Evolutionary conservation across 768 basidiomycete genomes (phyloP).

Genomic region (Gyrodon lividus): DNA sequence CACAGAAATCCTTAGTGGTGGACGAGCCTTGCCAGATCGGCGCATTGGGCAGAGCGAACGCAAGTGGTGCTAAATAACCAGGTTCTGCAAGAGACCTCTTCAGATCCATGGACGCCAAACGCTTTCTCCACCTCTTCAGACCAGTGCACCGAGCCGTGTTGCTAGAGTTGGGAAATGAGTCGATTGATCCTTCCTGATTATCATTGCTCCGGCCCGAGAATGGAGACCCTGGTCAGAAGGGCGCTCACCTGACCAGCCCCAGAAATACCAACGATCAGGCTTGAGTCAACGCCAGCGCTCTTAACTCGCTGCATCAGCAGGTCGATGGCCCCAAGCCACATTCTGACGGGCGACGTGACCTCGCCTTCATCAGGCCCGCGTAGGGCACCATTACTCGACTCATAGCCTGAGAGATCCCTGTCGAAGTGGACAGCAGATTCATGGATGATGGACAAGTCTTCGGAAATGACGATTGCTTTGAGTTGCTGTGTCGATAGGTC

Average conservation of each 20-base stretch:
- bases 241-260: conserved; percentile 72
- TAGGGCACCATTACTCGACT: conserved; percentile 65
- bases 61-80: conserved; percentile 55
- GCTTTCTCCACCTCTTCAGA: conserved; percentile 49
- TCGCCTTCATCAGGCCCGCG: conserved; percentile 65
- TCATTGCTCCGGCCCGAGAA: neutral
- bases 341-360: conserved; percentile 75
- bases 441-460: conserved; percentile 56
- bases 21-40: conserved; percentile 95
- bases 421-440: conserved; percentile 80
- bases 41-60: conserved; percentile 65
- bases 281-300: conserved; percentile 55
- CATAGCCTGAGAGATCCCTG: conserved; percentile 68
- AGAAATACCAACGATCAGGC: conserved; percentile 60
- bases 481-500: conserved; percentile 87
- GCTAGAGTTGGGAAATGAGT: conserved; percentile 38
- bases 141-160: conserved; percentile 91
- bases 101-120: conserved; percentile 59
- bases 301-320: conserved; percentile 65
- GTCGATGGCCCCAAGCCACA: conserved; percentile 89
- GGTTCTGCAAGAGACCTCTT: conserved; percentile 44
- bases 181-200: neutral
- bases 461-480: conserved; percentile 68
- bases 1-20: conserved; percentile 70
- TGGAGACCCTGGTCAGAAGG: neutral